Percentiles rank a stretch among this genome's conserved stretches.
Evolutionary conservation across 2,329 filamentous ascomycete genomes (phyloP).

Genomic region (Aureobasidium pullulans): DNA sequence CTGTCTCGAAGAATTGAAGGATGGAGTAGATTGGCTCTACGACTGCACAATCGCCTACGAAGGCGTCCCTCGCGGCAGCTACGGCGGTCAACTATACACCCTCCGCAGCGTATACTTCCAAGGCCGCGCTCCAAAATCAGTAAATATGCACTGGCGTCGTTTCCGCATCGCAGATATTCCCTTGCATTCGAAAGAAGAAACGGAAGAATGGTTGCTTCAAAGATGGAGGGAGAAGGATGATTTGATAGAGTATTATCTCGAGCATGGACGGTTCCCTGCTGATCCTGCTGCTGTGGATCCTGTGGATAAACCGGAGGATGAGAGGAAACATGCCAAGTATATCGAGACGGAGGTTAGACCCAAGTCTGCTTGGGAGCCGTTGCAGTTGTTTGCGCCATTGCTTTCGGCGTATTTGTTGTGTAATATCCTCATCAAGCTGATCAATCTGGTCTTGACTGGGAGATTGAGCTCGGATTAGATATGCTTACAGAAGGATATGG

Average conservation of each 20-base stretch:
- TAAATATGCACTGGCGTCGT: conserved; percentile 94
- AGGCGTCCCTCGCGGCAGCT: conserved; percentile 73
- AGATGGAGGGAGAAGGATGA: conserved; percentile 90
- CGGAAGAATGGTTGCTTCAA: conserved; percentile 73
- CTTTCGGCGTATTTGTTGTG: conserved; percentile 30
- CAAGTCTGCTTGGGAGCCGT: conserved; percentile 31
- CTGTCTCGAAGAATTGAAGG: conserved; percentile 67
- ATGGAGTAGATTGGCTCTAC: conserved; percentile 73
- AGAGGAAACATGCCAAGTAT: conserved; percentile 32
- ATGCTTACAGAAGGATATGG: background rate
- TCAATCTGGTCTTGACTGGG: conserved; percentile 20
- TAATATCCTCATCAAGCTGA: conserved; percentile 26
- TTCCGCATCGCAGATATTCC: conserved; percentile 77
- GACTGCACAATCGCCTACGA: conserved; percentile 96
- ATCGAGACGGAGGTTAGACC: conserved; percentile 42
- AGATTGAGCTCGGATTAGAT: background rate
- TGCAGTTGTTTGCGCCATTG: conserved; percentile 37
- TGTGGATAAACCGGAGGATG: conserved; percentile 14
- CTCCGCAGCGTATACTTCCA: conserved; percentile 80
- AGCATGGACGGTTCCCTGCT: conserved; percentile 73
- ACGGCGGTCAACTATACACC: conserved; percentile 80
- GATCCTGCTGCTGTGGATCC: conserved; percentile 39
- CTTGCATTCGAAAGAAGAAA: conserved; percentile 60
- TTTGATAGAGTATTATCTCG: conserved; percentile 68
- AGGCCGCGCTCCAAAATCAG: conserved; percentile 81